Base-by-base conservation (phyloP, 495 filamentous ascomycete species). In the Aspergillus biplanus region DNA sequence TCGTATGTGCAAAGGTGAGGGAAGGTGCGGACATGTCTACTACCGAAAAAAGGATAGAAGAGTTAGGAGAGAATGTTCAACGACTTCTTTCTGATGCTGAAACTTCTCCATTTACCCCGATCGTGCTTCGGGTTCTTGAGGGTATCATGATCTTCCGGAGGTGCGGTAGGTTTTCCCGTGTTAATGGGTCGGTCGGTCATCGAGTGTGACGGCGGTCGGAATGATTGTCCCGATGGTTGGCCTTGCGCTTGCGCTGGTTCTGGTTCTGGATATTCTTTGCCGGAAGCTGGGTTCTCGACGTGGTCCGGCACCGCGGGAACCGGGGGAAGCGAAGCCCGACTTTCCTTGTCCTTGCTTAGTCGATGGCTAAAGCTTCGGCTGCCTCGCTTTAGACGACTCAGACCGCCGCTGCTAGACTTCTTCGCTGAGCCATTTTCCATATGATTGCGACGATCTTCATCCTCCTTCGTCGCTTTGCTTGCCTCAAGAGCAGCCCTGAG, bases 311-410 rank as follows among this genome's bases (percentile, higher is more conserved):
- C 47, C 2, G 56, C 50, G 6, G 71, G 64, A 15, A 75, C 52
- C 59, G 74, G 71, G 0, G 78, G 73, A 15, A 72, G 68, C n/a
- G 76, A 73, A 1, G 65, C 58, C 27, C 74, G 73, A 18, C 68
- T 70, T 33, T 77, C 74, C 63, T 77, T 75, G 46, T 80, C 72
- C 58, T 75, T 76, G 67, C 66, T 66, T 4, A 78, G 67, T 18
- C 73, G 71, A 4, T 83, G 78, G 63, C 87, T 79, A 73, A 89
- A 71, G 71, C 86, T 90, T 74, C 87, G 88, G 66, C 84, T 87
- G 42, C 78, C 78, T 33, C 82, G 78, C 55, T 80, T 74, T 61
- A 89, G 82, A 32, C 85, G 75, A 55, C 71, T 78, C 18, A 89
- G 72, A 11, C 84, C 73, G 21, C 77, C 75, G 32, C 52, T 60